Conservation (phyloP, 2,329 filamentous ascomycete species). For the Clonostachys sp. region DNA sequence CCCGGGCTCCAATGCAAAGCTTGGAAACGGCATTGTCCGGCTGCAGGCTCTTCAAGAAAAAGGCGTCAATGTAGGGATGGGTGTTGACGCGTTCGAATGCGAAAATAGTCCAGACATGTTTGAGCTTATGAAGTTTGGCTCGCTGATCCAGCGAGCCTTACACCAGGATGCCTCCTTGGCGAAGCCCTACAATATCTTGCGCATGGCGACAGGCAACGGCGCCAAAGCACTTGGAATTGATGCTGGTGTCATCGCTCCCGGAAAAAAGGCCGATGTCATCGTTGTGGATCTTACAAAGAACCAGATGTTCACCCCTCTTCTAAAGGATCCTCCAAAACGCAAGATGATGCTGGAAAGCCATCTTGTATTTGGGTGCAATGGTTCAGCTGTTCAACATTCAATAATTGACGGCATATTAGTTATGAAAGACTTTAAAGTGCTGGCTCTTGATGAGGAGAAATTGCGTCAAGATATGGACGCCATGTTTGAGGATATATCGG, state of each 20-base stretch:
- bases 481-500: background rate
- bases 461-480: background rate
- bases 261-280: slow-evolving; percentile 5
- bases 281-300: slow-evolving; percentile 6
- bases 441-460: background rate
- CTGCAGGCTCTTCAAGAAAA: slow-evolving; percentile 4
- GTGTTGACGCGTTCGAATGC: slow-evolving; percentile 6
- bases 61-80: slow-evolving; percentile 5
- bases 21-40: slow-evolving; percentile 5
- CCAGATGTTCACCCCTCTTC: slow-evolving; percentile 6
- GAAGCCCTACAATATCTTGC: slow-evolving; percentile 4
- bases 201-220: slow-evolving; percentile 5
- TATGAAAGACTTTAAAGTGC: background rate
- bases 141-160: slow-evolving; percentile 5
- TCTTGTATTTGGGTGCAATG: slow-evolving; percentile 3
- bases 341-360: slow-evolving; percentile 2
- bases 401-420: background rate
- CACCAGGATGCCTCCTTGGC: slow-evolving; percentile 4
- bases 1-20: slow-evolving; percentile 7
- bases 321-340: slow-evolving; percentile 3
- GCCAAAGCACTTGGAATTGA: slow-evolving; percentile 5
- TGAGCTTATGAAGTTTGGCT: slow-evolving; percentile 7
- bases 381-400: background rate
- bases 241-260: slow-evolving; percentile 1
- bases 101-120: slow-evolving; percentile 8